A percentile compares a stretch with the other conserved stretches of the same genome.
Evolutionary conservation across 345 rosid species (phyloP).

Genomic region (Gossypium sturtianum): DNA sequence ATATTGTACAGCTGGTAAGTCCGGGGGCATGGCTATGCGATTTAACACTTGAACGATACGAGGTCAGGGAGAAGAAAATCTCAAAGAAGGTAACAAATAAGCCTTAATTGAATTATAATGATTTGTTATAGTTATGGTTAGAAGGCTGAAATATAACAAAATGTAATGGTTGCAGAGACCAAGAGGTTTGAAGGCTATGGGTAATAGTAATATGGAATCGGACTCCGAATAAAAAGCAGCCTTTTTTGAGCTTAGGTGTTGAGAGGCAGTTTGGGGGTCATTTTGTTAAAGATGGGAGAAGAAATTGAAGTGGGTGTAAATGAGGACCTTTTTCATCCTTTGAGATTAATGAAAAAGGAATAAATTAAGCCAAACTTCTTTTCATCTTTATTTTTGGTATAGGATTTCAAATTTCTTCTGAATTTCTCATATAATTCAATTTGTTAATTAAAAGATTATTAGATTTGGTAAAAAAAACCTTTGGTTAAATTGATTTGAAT

Average conservation of each 20-base stretch:
- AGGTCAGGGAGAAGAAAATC: conserved; percentile 44
- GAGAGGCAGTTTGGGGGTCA: background rate
- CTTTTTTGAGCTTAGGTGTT: background rate
- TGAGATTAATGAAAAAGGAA: background rate
- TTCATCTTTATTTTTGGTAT: background rate
- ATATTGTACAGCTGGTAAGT: conserved; percentile 25
- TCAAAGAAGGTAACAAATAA: conserved; percentile 31
- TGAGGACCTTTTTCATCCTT: conserved; percentile 2
- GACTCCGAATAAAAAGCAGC: conserved; percentile 29
- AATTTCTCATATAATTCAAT: too few relatives aligned
- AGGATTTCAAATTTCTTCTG: too few relatives aligned
- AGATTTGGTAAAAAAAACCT: too few relatives aligned
- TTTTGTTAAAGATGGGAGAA: background rate
- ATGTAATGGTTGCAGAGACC: conserved; percentile 27
- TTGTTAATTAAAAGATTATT: too few relatives aligned
- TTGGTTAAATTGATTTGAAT: too few relatives aligned
- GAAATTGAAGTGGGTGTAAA: background rate
- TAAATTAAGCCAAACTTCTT: background rate
- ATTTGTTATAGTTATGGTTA: background rate
- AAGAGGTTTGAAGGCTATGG: conserved; percentile 47
- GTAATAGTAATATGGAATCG: conserved; percentile 27
- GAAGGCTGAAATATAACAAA: background rate
- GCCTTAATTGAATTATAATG: too few relatives aligned
- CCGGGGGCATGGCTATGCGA: conserved; percentile 48
- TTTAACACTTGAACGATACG: conserved; percentile 42